These are phyloP conservation scores for Pestalotiopsis fici DNA, from an alignment of 2,329 filamentous ascomycete genomes.

Conservation along the genomic window DNA sequence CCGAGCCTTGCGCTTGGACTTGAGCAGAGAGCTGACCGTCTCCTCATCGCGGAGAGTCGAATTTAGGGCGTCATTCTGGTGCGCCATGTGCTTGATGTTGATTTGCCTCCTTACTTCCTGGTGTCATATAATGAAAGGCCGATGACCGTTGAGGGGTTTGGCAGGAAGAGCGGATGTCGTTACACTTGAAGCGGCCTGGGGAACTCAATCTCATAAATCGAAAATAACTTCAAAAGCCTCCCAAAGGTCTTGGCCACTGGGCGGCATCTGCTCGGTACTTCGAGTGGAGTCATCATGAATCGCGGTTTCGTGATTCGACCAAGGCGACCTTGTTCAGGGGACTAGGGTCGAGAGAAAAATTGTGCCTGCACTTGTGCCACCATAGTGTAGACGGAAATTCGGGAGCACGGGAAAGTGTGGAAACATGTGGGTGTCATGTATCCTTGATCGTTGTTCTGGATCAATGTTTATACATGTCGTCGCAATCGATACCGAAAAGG, in stretches of 20 bases:
- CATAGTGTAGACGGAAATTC: background rate
- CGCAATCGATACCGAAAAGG: too few species aligned
- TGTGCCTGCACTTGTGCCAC: background rate
- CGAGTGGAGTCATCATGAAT: background rate
- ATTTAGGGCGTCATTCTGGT: background rate
- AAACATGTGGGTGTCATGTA: background rate
- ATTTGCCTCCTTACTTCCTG: too few species aligned
- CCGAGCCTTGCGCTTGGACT: slow-evolving; percentile 2
- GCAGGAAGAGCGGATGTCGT: background rate
- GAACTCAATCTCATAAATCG: background rate
- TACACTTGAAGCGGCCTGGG: too few species aligned
- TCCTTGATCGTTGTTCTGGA: background rate
- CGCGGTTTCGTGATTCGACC: background rate
- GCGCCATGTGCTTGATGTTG: background rate
- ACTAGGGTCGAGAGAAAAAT: background rate
- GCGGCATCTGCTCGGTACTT: background rate
- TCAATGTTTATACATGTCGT: too few species aligned
- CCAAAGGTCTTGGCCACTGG: background rate
- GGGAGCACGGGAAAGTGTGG: background rate
- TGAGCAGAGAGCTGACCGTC: slow-evolving; percentile 3
- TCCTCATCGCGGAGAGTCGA: background rate
- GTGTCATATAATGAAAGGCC: too few species aligned
- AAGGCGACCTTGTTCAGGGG: background rate
- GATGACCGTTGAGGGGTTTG: too few species aligned
- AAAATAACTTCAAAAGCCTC: background rate